Percentiles rank a stretch among this genome's conserved stretches.
phyloP scores from a whole-genome alignment of 2,329 filamentous ascomycete genomes.

The Fusarium sp. region DNA sequence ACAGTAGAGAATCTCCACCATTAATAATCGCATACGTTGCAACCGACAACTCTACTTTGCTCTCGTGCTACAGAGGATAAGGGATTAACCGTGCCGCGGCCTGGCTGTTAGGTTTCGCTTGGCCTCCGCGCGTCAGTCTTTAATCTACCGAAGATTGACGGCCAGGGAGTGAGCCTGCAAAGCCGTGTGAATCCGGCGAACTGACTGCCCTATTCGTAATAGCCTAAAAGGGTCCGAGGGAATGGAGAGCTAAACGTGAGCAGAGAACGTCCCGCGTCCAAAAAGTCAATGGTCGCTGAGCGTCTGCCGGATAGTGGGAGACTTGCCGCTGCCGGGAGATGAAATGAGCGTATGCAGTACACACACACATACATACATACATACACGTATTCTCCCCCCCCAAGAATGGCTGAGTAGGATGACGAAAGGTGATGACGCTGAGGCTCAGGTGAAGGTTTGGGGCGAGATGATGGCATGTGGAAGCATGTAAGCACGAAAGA shows the following conservation, averaged over 20 bases:
- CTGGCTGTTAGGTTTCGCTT: conserved; percentile 30
- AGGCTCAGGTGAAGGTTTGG: neutral
- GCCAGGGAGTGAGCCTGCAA: neutral
- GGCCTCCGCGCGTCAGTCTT: conserved; percentile 28
- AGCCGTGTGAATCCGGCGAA: conserved; percentile 6
- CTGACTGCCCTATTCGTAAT: conserved; percentile 26
- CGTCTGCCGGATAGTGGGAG: conserved; percentile 11
- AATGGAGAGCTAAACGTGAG: conserved; percentile 9
- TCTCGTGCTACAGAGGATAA: neutral
- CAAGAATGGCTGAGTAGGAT: conserved; percentile 27
- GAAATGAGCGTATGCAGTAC: neutral
- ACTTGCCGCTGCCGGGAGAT: neutral
- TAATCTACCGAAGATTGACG: conserved; percentile 9
- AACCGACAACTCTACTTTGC: neutral
- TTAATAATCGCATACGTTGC: conserved; percentile 12
- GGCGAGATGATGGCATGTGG: neutral
- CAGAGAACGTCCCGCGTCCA: neutral
- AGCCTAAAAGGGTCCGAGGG: conserved; percentile 14
- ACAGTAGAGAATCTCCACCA: conserved; percentile 1
- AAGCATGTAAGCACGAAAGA: conserved; percentile 28
- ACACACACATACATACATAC: neutral
- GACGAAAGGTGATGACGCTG: conserved; percentile 21
- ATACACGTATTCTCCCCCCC: neutral
- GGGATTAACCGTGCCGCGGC: neutral
- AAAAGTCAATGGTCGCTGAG: neutral